phyloP scores from a whole-genome alignment of 2,329 filamentous ascomycete species.

The Pseudocercospora fijiensis region DNA sequence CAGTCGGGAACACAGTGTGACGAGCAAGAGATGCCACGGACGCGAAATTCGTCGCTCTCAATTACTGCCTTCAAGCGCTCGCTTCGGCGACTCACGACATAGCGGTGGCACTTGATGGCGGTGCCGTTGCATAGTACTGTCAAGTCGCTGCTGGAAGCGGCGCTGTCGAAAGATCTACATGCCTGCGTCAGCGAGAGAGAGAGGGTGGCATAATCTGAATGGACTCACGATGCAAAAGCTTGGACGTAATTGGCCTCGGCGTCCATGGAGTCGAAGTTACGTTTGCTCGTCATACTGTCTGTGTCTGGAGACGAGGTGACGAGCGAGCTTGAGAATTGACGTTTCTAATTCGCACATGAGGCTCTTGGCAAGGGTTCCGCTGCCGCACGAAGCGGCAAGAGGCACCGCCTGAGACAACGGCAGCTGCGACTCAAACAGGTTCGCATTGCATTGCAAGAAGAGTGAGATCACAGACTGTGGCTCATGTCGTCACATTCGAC shows the following conservation, averaged over 20 bases:
- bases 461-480: background rate
- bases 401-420: background rate
- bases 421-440: no score
- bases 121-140: background rate
- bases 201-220: background rate
- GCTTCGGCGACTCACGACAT: background rate
- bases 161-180: background rate
- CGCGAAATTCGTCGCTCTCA: background rate
- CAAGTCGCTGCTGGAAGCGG: background rate
- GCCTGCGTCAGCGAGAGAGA: background rate
- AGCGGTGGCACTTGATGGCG: background rate
- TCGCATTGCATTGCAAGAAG: no score
- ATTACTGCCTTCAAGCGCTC: background rate
- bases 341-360: background rate
- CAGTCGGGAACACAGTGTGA: background rate
- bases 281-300: background rate
- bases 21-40: background rate
- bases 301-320: background rate
- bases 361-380: background rate
- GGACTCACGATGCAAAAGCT: background rate
- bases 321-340: background rate
- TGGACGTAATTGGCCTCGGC: background rate
- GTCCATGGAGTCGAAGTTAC: background rate
- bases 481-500: background rate
- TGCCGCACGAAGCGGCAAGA: background rate